These are phyloP conservation scores for Pterocarpus macrocarpus DNA, from an alignment of 306 rosid genomes.

Conservation along the genomic window DNA sequence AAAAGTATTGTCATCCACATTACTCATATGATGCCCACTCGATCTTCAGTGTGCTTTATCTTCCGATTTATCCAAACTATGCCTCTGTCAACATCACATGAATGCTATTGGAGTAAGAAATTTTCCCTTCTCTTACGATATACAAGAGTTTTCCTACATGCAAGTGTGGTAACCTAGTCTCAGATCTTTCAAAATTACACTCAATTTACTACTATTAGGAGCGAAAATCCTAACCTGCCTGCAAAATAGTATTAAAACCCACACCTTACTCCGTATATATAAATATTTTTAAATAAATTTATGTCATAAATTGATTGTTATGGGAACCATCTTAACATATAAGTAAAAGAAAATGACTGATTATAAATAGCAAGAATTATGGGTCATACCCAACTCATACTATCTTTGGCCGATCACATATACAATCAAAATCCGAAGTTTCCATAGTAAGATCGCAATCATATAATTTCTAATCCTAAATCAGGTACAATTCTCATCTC, in stretches of 20 bases:
- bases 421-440: constrained; percentile 4
- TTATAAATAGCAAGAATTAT: background rate
- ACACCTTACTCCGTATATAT: no score
- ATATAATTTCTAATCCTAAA: background rate
- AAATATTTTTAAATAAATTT: no score
- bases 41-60: background rate
- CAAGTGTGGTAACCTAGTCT: background rate
- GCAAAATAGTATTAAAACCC: background rate
- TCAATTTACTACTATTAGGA: background rate
- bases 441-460: background rate
- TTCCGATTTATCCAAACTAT: background rate
- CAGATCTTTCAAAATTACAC: background rate
- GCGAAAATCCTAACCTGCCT: background rate
- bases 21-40: background rate
- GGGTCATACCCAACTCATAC: background rate
- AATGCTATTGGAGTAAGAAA: background rate
- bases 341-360: no score
- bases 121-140: no score
- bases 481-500: constrained; percentile 1
- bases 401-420: background rate
- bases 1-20: background rate
- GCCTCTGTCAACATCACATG: background rate
- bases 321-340: no score
- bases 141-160: background rate
- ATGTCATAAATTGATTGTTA: background rate